phyloP scores from a whole-genome alignment of 495 filamentous ascomycete genomes.

The Pyronema domesticum region DNA sequence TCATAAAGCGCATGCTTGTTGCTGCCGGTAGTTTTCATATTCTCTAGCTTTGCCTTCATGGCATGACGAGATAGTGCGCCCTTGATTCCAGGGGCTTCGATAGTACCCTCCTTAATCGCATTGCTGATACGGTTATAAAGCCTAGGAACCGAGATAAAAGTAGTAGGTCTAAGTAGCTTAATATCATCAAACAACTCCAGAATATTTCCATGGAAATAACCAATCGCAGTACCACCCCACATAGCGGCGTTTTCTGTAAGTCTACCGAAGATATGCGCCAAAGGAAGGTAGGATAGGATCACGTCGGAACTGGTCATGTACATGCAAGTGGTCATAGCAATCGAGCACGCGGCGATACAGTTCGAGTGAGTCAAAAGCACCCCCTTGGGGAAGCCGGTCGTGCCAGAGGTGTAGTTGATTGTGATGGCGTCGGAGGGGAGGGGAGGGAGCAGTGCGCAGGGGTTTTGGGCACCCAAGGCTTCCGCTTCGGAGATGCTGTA shows the following conservation, averaged over 20 bases:
- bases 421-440: conserved; percentile 62
- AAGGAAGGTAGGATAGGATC: conserved; percentile 70
- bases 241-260: conserved; percentile 61
- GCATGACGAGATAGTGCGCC: conserved; percentile 66
- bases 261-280: conserved; percentile 88
- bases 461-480: conserved; percentile 49
- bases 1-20: conserved; percentile 80
- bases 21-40: conserved; percentile 54
- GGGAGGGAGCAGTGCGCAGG: conserved; percentile 50
- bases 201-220: conserved; percentile 92
- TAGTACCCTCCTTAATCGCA: conserved; percentile 57
- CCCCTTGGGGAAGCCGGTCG: conserved; percentile 86
- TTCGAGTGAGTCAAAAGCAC: conserved; percentile 71
- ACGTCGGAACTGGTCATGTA: conserved; percentile 37
- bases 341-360: conserved; percentile 54
- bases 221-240: conserved; percentile 56
- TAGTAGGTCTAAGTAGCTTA: conserved; percentile 67
- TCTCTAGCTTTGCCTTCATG: conserved; percentile 61
- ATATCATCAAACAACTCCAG: conserved; percentile 74
- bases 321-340: conserved; percentile 35
- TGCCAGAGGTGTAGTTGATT: conserved; percentile 96
- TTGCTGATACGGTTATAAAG: conserved; percentile 82
- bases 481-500: conserved; percentile 64
- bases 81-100: conserved; percentile 62
- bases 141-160: conserved; percentile 75